Evolutionary conservation across 495 filamentous ascomycete genomes (phyloP), one percentile per base, ranked within the genome.

Genomic region (Xylaria grammica): DNA sequence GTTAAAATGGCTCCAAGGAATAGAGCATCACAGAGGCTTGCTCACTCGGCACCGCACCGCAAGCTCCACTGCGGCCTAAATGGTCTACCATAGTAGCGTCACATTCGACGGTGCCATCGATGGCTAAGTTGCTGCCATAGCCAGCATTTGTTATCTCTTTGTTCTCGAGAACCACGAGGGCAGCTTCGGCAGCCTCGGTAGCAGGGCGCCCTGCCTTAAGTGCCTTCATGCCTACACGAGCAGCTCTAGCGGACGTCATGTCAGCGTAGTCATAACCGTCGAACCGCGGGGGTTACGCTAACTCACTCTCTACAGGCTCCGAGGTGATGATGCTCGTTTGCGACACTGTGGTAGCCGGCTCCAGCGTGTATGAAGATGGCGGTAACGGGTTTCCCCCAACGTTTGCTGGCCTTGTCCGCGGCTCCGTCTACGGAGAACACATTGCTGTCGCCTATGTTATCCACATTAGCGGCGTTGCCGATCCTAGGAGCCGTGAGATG

Each of bases 281-380:
- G 2, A 30, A 30, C n/a, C n/a, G 19, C n/a, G 50, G 40, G 26
- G 44, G 17, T 22, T n/a, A 46, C 56, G 60, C 13, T 50, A 17
- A 20, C 91, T 80, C 82, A 98, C 95, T 92, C 87, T 65, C 88
- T 87, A 74, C 95, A 98, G 22, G 92, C 91, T 68, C 89, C 79
- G 13, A 98, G 84, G 72, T 99, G 95, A 40, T 89, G 80, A 17
- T 80, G 78, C 72, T 98, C 93, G 76, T 98, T 97, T 54, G 89
- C 84, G 17, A 80, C 69, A 68, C 91, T 96, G 74, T 99, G 95
- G 70, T 90, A 97, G n/a, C 95, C 95, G 19, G 95, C 95, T 13
- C 95, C 95, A 22, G 94, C 95, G 80, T 99, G 95, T 61, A 98
- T 87, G 72, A 97, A 97, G 36, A 98, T 91, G n/a, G 90, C 90